A percentile compares a stretch with the other conserved stretches of the same genome.
Conservation (phyloP, 2,329 filamentous ascomycete genomes). For the Fulvia fulva region DNA sequence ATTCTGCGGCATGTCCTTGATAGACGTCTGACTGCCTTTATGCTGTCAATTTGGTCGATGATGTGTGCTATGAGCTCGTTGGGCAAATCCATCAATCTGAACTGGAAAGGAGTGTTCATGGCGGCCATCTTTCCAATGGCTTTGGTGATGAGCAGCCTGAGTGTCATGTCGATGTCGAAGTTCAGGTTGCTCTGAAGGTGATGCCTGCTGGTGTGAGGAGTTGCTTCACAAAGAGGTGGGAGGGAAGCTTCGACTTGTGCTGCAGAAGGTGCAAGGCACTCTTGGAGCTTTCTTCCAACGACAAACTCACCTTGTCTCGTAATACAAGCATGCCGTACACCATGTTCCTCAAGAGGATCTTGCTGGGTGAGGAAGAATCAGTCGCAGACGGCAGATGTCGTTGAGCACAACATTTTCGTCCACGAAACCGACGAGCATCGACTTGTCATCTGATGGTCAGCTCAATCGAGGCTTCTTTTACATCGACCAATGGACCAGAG, state of each 20-base stretch:
- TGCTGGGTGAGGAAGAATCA: background rate
- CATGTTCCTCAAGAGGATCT: too few species aligned
- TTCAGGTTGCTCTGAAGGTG: background rate
- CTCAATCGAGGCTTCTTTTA: too few species aligned
- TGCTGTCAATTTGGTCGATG: slow-evolving; percentile 20
- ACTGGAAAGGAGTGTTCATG: slow-evolving; percentile 16
- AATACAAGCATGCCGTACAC: background rate
- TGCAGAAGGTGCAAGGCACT: background rate
- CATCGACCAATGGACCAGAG: too few species aligned
- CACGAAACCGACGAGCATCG: background rate
- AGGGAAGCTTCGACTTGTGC: background rate
- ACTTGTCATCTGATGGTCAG: background rate
- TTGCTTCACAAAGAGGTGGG: background rate
- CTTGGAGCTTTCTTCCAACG: background rate
- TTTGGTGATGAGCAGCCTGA: slow-evolving; percentile 9
- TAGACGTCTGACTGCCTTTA: slow-evolving; percentile 13
- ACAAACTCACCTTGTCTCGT: background rate
- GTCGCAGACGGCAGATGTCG: background rate
- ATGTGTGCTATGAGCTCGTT: slow-evolving; percentile 22
- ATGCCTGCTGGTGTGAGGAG: background rate
- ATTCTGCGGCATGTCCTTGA: slow-evolving; percentile 15
- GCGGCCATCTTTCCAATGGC: slow-evolving; percentile 9
- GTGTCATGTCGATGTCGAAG: slow-evolving; percentile 6
- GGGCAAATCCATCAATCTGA: slow-evolving; percentile 21
- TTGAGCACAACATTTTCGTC: background rate